Base-by-base conservation (phyloP, 768 basidiomycete genomes). In the Mycena capillaripes region DNA sequence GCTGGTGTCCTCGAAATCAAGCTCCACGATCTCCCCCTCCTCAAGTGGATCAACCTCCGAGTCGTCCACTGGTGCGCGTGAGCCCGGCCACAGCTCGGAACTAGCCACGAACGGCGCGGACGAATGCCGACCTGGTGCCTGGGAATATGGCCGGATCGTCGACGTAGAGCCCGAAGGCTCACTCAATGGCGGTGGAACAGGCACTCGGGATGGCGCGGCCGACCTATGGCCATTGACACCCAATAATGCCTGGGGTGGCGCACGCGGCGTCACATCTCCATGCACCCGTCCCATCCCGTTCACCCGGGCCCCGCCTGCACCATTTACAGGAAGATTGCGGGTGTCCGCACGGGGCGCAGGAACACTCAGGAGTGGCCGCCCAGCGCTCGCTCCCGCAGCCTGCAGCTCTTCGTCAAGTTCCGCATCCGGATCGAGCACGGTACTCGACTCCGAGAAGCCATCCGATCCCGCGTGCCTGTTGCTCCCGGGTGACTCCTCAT, bases 1-100 rank as follows among this genome's bases (percentile, higher is more conserved):
- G 68, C 92, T 91, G 50, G 88, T 94, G 66, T 94, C 93, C 7
- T 86, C 86, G 76, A 93, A 95, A 78, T 93, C 92, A 60, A 95
- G 89, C 79, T 94, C 93, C 12, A 94, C 87, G 29, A 95, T 89
- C 65, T 92, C 93, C 5, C 84, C 85, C 7, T 88, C 88, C n/a
- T 68, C 67, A 10, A 53, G 38, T 4, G 21, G 42, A 40, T 85
- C 84, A 12, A 78, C 77, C 3, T 77, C 61, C 67, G 77, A 71
- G 67, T 85, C 85, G 66, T 85, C 82, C 56, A 84, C 81, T 14
- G 85, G 85, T 5, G 82, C 82, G 44, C 86, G 89, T 0, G 89
- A 87, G 76, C 92, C 92, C 5, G 93, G 92, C 93, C 92, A 94
- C 19, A 93, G 83, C 38, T 92, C 90, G 10, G 91, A 90, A 70